These are phyloP conservation scores for Hypomyces perniciosus DNA, from an alignment of 2,329 filamentous ascomycete genomes.

Conservation along the genomic window DNA sequence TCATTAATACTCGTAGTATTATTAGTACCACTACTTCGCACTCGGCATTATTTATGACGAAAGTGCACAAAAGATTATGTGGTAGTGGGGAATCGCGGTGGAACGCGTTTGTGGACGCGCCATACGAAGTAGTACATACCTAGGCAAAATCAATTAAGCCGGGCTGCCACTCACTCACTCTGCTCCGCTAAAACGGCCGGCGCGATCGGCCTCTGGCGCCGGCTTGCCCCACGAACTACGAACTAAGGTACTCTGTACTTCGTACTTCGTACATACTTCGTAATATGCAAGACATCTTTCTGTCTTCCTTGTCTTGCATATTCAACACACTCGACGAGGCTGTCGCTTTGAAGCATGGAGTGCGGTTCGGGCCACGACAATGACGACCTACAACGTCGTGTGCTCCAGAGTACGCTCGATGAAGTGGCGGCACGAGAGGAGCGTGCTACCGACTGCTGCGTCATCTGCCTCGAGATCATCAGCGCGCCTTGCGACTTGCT, in stretches of 20 bases:
- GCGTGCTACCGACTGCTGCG: slow-evolving; percentile 50
- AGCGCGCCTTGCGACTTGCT: slow-evolving; percentile 64
- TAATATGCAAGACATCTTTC: no score
- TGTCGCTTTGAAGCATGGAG: slow-evolving; percentile 12
- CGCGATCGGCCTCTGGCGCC: not conserved
- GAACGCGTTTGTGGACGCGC: no score
- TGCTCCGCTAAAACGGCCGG: no score
- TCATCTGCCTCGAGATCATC: slow-evolving; percentile 78
- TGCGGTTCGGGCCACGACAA: not conserved
- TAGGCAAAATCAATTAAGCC: no score
- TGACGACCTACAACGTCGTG: slow-evolving; percentile 33
- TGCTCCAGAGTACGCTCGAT: slow-evolving; percentile 40
- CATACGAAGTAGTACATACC: no score
- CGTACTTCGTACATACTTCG: not conserved
- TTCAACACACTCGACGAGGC: not conserved
- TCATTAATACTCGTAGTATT: no score
- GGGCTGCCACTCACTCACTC: no score
- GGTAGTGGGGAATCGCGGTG: no score
- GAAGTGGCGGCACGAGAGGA: slow-evolving; percentile 30
- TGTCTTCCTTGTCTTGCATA: not conserved
- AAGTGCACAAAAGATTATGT: no score
- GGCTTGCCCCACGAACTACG: not conserved
- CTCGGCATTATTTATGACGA: no score
- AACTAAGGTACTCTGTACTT: no score
- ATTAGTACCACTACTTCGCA: no score